phyloP scores from a whole-genome alignment of 208 protist species.

The Leptomonas seymouri region DNA sequence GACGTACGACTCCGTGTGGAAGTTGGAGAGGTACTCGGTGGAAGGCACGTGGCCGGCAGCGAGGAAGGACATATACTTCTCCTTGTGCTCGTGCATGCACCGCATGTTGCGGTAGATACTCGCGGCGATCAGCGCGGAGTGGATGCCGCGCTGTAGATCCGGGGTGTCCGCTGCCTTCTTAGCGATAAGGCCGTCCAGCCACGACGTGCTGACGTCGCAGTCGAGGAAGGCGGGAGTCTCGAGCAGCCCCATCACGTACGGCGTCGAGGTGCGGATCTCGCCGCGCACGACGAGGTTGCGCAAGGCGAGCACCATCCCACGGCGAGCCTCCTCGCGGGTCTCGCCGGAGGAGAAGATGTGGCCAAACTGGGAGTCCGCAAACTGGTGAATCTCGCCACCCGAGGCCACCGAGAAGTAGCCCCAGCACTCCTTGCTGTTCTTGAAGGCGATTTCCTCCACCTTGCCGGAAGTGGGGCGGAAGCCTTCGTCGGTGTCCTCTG shows the following conservation, averaged over 20 bases:
- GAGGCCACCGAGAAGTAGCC: conserved; percentile 97
- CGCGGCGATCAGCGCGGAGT: conserved; percentile 78
- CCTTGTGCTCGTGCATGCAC: conserved; percentile 48
- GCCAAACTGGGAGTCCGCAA: conserved; percentile 98
- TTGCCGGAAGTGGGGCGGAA: conserved; percentile 96
- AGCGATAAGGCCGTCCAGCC: conserved; percentile 84
- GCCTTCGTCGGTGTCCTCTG: conserved; percentile 96
- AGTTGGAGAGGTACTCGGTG: conserved; percentile 67
- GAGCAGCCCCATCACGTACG: conserved; percentile 94
- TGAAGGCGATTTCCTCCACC: conserved; percentile 96
- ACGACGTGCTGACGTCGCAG: conserved; percentile 85
- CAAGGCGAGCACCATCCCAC: conserved; percentile 91
- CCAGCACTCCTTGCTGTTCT: conserved; percentile 96
- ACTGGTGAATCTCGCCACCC: conserved; percentile 93
- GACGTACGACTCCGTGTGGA: conserved; percentile 76
- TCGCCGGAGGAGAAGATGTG: conserved; percentile 96
- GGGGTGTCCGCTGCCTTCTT: conserved; percentile 53
- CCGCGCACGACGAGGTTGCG: conserved; percentile 95
- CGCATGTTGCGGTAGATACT: conserved; percentile 65
- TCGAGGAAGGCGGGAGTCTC: conserved; percentile 82
- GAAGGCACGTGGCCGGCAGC: conserved; percentile 88
- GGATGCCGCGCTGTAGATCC: conserved; percentile 54
- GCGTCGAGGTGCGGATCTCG: conserved; percentile 95
- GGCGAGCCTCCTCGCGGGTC: conserved; percentile 94
- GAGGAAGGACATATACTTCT: conserved; percentile 78